These are phyloP conservation scores for Rhodotorula sp. DNA, from an alignment of 1,284 basidiomycete genomes.

Conservation along the genomic window DNA sequence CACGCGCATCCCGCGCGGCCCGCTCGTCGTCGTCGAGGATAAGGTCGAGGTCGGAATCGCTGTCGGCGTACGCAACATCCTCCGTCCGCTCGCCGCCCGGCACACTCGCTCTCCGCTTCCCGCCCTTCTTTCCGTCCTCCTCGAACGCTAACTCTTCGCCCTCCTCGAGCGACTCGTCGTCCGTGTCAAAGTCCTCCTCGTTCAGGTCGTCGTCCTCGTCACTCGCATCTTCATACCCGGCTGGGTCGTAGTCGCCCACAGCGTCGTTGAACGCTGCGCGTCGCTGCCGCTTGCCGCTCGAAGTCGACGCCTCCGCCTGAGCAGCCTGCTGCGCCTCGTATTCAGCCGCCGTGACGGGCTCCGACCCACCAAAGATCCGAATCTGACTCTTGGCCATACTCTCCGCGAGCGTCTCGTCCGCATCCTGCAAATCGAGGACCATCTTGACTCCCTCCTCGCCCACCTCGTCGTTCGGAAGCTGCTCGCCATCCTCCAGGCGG, in stretches of 20 bases:
- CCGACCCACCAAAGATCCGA: slow-evolving; percentile 78
- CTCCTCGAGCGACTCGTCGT: slow-evolving; percentile 7
- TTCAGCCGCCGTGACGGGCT: slow-evolving; percentile 54
- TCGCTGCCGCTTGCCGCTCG: slow-evolving; percentile 41
- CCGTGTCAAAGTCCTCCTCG: slow-evolving; percentile 45
- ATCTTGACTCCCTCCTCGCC: slow-evolving; percentile 88
- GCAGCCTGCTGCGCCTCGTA: slow-evolving; percentile 35
- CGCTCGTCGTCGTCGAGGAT: slow-evolving; percentile 41
- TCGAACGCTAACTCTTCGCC: slow-evolving; percentile 24
- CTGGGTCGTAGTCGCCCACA: slow-evolving; percentile 55
- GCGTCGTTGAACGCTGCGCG: slow-evolving; percentile 49
- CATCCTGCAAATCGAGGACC: slow-evolving; percentile 95
- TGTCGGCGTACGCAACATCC: slow-evolving; percentile 36
- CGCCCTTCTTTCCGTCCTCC: background rate
- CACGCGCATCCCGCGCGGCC: slow-evolving; percentile 22
- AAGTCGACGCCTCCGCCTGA: slow-evolving; percentile 38
- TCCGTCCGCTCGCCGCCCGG: slow-evolving; percentile 14
- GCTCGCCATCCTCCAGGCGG: slow-evolving; percentile 48
- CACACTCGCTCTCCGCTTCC: slow-evolving; percentile 15
- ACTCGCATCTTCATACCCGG: slow-evolving; percentile 48
- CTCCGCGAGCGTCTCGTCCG: slow-evolving; percentile 75
- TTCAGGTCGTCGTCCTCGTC: slow-evolving; percentile 53
- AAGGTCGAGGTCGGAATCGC: slow-evolving; percentile 40
- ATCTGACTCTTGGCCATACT: slow-evolving; percentile 77
- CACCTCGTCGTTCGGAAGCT: background rate